A percentile compares a stretch with the other conserved stretches of the same genome.
Conservation (phyloP, 441 rosid species). For the Mallotus repandus region DNA sequence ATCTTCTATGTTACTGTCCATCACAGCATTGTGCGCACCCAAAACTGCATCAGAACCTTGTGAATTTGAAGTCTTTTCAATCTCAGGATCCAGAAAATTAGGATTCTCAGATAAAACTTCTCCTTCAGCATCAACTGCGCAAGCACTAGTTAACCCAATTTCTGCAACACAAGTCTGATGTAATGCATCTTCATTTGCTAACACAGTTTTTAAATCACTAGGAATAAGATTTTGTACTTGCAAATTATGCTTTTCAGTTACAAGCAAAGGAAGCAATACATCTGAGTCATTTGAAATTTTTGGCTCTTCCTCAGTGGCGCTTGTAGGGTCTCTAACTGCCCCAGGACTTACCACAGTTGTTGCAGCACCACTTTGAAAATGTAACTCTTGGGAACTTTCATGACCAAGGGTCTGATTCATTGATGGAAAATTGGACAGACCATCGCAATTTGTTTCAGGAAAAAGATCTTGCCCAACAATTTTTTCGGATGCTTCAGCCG, state of each 20-base stretch:
- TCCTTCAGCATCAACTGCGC: slow-evolving; percentile 23
- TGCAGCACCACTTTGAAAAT: slow-evolving; percentile 12
- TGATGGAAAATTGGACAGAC: slow-evolving; percentile 20
- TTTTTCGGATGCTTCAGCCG: slow-evolving; percentile 22
- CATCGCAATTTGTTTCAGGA: slow-evolving; percentile 24
- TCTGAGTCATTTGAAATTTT: slow-evolving; percentile 19
- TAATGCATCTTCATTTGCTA: slow-evolving; percentile 24
- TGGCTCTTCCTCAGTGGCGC: slow-evolving; percentile 20
- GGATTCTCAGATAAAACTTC: slow-evolving; percentile 20
- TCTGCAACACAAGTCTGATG: slow-evolving; percentile 24
- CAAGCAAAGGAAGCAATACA: not conserved
- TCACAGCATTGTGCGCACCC: slow-evolving; percentile 19
- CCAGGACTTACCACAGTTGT: slow-evolving; percentile 20
- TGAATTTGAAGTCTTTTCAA: slow-evolving; percentile 25
- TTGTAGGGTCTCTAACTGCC: slow-evolving; percentile 26
- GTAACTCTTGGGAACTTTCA: slow-evolving; percentile 20
- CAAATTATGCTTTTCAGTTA: slow-evolving; percentile 23
- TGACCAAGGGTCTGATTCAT: slow-evolving; percentile 18
- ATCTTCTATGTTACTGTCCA: slow-evolving; percentile 18
- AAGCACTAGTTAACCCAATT: slow-evolving; percentile 23
- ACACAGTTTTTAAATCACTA: slow-evolving; percentile 17
- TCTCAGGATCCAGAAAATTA: slow-evolving; percentile 24
- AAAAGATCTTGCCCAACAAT: slow-evolving; percentile 11
- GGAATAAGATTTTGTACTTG: slow-evolving; percentile 14
- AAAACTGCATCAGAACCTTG: slow-evolving; percentile 12